These are phyloP conservation scores for Penicillium expansum DNA, from an alignment of 2,329 filamentous ascomycete genomes.

Conservation along the genomic window DNA sequence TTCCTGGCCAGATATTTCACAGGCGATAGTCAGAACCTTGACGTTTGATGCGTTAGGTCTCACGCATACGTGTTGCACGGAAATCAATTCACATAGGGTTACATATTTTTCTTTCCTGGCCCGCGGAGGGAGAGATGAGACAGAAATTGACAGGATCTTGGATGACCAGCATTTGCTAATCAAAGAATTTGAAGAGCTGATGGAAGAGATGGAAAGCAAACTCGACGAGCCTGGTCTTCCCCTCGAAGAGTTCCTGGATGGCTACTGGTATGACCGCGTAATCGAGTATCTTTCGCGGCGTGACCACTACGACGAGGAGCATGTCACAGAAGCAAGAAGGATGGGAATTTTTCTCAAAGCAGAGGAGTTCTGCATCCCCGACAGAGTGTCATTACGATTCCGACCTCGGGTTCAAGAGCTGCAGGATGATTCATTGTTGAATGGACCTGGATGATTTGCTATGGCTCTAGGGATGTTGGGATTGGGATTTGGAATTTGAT, in stretches of 20 bases:
- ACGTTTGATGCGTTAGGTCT: slow-evolving; percentile 14
- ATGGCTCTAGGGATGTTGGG: neutral
- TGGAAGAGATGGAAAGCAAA: slow-evolving; percentile 1
- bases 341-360: neutral
- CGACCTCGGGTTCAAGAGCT: neutral
- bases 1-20: neutral
- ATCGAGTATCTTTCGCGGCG: neutral
- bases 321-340: neutral
- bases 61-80: neutral
- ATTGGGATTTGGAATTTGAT: neutral
- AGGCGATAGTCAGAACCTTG: slow-evolving; percentile 5
- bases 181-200: slow-evolving; percentile 1
- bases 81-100: neutral
- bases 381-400: neutral
- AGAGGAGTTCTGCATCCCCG: neutral
- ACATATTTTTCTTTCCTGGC: no score
- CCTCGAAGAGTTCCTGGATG: slow-evolving; percentile 9
- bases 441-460: neutral
- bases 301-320: slow-evolving; percentile 7
- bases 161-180: slow-evolving; percentile 3
- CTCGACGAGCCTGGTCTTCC: neutral
- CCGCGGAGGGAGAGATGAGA: neutral
- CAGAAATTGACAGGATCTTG: neutral
- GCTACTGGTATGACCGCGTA: slow-evolving; percentile 4
- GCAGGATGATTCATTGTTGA: neutral